phyloP scores from a whole-genome alignment of 23 red algal species.

The Cyanidiococcus yangmingshanensis region DNA sequence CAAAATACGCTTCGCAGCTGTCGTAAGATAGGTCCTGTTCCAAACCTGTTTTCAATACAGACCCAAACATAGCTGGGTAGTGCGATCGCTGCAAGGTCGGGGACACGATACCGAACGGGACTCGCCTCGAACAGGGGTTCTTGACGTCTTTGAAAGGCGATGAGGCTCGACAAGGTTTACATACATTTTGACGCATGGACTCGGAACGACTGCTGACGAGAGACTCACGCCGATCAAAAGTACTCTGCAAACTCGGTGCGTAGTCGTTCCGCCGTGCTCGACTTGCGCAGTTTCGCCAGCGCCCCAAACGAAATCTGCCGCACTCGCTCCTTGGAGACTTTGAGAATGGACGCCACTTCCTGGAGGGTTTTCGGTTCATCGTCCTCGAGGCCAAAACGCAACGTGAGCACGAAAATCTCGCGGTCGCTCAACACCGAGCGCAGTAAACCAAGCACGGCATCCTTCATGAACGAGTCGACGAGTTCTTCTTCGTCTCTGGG shows the following conservation, averaged over 20 bases:
- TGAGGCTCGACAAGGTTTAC: background rate
- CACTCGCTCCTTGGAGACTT: slow-evolving; percentile 56
- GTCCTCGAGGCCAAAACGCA: slow-evolving; percentile 95
- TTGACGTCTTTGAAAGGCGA: background rate
- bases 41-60: too few species aligned
- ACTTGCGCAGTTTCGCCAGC: slow-evolving; percentile 48
- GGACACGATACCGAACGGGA: background rate
- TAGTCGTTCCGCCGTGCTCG: background rate
- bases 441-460: slow-evolving; percentile 41
- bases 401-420: slow-evolving; percentile 57
- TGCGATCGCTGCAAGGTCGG: background rate
- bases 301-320: slow-evolving; percentile 56
- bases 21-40: too few species aligned
- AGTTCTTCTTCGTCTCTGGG: slow-evolving; percentile 40
- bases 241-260: background rate
- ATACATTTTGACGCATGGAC: background rate
- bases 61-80: background rate
- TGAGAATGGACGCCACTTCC: slow-evolving; percentile 37
- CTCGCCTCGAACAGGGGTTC: background rate
- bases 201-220: background rate
- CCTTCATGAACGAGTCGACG: slow-evolving; percentile 36
- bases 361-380: slow-evolving; percentile 47
- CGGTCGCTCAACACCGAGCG: slow-evolving; percentile 37
- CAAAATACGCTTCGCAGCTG: too few species aligned
- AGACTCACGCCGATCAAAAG: background rate